phyloP scores from a whole-genome alignment of 805 yeast genomes.

The Saccharomycopsis sp. region DNA sequence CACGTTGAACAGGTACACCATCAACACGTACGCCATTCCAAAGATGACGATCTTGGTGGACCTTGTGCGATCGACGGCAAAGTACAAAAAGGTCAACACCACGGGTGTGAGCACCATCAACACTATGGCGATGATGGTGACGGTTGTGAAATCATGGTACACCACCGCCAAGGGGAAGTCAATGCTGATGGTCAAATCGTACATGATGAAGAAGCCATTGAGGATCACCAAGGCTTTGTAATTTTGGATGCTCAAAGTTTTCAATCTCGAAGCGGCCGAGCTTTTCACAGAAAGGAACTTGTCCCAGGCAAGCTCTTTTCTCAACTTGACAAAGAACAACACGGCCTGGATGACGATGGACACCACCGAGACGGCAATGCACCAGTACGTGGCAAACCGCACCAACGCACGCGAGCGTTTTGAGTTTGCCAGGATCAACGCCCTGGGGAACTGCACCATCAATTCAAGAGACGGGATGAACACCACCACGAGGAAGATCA shows the following conservation, averaged over 20 bases:
- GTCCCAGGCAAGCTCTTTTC: constrained; percentile 5
- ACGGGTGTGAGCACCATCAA: constrained; percentile 2
- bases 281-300: background rate
- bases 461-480: constrained; percentile 1
- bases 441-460: background rate
- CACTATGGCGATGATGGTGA: background rate
- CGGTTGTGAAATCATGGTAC: background rate
- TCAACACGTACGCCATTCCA: constrained; percentile 4
- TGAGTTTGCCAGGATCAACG: background rate
- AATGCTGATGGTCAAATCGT: constrained; percentile 3
- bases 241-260: constrained; percentile 5
- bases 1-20: constrained; percentile 1
- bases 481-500: background rate
- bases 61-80: background rate
- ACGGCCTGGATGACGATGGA: background rate
- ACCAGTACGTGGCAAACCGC: constrained; percentile 6
- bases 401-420: background rate
- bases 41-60: background rate
- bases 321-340: background rate
- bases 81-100: constrained; percentile 2
- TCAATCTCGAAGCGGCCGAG: constrained; percentile 1
- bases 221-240: constrained; percentile 5
- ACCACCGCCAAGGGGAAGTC: constrained; percentile 3
- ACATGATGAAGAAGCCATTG: constrained; percentile 5
- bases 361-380: constrained; percentile 1